Evolutionary conservation across 2,329 filamentous ascomycete genomes (phyloP).

Genomic region (Tolypocladium inflatum): DNA sequence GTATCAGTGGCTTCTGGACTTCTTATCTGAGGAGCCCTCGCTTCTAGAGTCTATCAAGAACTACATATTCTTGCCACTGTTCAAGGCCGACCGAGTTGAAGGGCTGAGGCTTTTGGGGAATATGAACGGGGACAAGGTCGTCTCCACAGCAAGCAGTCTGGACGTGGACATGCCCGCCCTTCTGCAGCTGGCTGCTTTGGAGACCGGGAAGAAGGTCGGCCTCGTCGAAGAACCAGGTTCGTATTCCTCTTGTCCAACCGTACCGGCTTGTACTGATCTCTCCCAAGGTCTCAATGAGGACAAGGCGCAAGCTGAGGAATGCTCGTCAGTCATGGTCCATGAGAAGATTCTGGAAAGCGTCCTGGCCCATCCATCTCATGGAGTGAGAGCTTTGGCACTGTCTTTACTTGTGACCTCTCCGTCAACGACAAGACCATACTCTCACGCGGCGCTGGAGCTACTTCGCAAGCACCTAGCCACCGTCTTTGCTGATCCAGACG

Average conservation of each 20-base stretch:
- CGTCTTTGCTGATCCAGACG: constrained; percentile 75
- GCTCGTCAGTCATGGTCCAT: constrained; percentile 22
- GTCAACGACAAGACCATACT: constrained; percentile 65
- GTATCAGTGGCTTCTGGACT: constrained; percentile 47
- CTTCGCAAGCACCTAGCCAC: constrained; percentile 57
- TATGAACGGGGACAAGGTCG: constrained; percentile 41
- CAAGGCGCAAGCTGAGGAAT: constrained; percentile 9
- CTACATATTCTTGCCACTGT: constrained; percentile 53
- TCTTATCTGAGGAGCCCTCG: constrained; percentile 36
- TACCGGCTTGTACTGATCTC: background rate
- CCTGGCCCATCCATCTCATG: constrained; percentile 45
- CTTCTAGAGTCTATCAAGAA: constrained; percentile 54
- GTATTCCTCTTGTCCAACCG: background rate
- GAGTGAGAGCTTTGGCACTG: constrained; percentile 70
- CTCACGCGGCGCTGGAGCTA: constrained; percentile 47
- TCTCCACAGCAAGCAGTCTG: constrained; percentile 32
- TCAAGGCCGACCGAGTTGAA: constrained; percentile 45
- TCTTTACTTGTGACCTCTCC: constrained; percentile 71
- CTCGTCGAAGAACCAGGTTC: constrained; percentile 59
- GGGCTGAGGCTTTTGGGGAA: constrained; percentile 48
- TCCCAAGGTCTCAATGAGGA: constrained; percentile 16
- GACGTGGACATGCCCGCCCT: constrained; percentile 44
- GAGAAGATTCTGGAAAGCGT: constrained; percentile 40
- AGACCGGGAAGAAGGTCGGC: constrained; percentile 61
- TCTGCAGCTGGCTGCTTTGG: constrained; percentile 57